phyloP scores from a whole-genome alignment of 2,329 filamentous ascomycete species.

The Fusarium sublunatum region DNA sequence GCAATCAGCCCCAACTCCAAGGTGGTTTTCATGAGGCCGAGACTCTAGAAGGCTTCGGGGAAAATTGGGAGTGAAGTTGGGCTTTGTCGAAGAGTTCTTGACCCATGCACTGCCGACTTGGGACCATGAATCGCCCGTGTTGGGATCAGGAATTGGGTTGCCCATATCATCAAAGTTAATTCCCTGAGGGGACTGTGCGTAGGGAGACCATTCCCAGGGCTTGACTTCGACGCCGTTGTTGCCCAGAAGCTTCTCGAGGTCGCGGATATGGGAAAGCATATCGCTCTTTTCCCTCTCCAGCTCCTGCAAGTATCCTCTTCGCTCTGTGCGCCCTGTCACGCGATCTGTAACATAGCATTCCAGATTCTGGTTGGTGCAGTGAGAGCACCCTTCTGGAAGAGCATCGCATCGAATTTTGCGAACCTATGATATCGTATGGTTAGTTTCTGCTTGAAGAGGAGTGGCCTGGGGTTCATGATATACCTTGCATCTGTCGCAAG shows the following conservation, averaged over 20 bases:
- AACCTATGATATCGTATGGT: slow-evolving; percentile 60
- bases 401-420: slow-evolving; percentile 91
- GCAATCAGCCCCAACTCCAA: slow-evolving; percentile 72
- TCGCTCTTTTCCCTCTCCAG: slow-evolving; percentile 78
- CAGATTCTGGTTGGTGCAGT: slow-evolving; percentile 79
- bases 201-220: slow-evolving; percentile 56
- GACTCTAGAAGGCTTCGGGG: slow-evolving; percentile 54
- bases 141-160: slow-evolving; percentile 39
- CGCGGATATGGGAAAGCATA: slow-evolving; percentile 73
- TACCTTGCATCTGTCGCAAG: slow-evolving; percentile 90
- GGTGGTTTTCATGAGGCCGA: slow-evolving; percentile 69
- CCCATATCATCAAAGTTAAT: slow-evolving; percentile 44
- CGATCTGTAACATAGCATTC: slow-evolving; percentile 88
- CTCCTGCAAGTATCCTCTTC: slow-evolving; percentile 80
- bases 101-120: slow-evolving; percentile 51
- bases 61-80: slow-evolving; percentile 42
- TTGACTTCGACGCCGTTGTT: slow-evolving; percentile 71
- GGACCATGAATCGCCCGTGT: slow-evolving; percentile 48
- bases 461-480: slow-evolving; percentile 37
- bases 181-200: slow-evolving; percentile 45
- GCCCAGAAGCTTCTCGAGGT: slow-evolving; percentile 74
- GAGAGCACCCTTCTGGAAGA: slow-evolving; percentile 81
- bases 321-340: slow-evolving; percentile 83
- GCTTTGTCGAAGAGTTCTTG: slow-evolving; percentile 47
- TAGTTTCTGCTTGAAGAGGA: slow-evolving; percentile 9